phyloP scores from a whole-genome alignment of 768 basidiomycete genomes.

The Cystobasidium tubakii region DNA sequence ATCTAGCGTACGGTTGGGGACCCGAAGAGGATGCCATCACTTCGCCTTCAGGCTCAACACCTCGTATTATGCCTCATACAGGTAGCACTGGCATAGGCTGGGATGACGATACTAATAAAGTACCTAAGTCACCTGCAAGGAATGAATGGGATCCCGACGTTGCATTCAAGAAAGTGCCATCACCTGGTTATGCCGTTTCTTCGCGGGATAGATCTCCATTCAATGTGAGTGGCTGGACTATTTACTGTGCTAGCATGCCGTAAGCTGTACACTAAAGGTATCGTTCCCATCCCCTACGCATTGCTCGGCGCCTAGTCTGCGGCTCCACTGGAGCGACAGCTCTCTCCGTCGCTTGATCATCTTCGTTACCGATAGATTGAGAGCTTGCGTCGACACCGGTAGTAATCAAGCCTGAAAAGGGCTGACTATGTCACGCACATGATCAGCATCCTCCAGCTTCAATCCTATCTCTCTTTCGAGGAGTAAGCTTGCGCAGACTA shows the following conservation, averaged over 20 bases:
- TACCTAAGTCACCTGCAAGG: background rate
- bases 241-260: too few species aligned
- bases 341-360: background rate
- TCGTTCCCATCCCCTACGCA: background rate
- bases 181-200: background rate
- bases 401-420: too few species aligned
- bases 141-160: background rate
- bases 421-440: too few species aligned
- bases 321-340: background rate
- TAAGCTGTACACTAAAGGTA: background rate
- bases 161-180: background rate
- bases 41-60: background rate
- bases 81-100: background rate
- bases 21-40: background rate
- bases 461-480: too few species aligned
- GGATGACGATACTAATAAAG: background rate
- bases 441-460: too few species aligned
- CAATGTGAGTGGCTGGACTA: background rate
- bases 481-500: too few species aligned
- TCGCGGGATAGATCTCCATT: background rate
- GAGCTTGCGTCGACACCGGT: too few species aligned
- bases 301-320: background rate
- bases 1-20: slow-evolving; percentile 9
- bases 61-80: background rate
- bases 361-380: background rate